Percentiles rank a stretch among this genome's conserved stretches.
Conservation (phyloP, 2,329 filamentous ascomycete species). For the Paracorniculantispora psalliotae region DNA sequence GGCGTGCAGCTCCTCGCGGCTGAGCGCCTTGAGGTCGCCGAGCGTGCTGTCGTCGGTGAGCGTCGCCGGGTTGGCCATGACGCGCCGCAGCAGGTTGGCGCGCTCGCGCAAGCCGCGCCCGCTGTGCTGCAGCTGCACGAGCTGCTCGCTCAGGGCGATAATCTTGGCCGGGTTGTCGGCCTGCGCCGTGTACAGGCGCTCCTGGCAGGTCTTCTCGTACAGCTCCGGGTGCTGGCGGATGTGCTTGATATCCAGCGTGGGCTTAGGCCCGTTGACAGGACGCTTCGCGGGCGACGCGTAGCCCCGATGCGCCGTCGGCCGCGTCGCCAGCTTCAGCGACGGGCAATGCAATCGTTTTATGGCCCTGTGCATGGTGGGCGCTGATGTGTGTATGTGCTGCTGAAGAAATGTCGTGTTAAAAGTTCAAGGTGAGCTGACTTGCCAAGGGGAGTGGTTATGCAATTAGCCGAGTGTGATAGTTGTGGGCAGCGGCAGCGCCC, state of each 20-base stretch:
- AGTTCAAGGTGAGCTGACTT: slow-evolving; percentile 16
- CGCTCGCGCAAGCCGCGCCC: slow-evolving; percentile 59
- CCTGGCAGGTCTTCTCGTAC: slow-evolving; percentile 75
- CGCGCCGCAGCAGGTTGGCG: slow-evolving; percentile 56
- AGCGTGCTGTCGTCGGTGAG: slow-evolving; percentile 39
- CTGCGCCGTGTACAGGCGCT: slow-evolving; percentile 71
- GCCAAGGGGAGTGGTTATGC: slow-evolving; percentile 22
- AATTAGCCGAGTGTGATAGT: slow-evolving; percentile 24
- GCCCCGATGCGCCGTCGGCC: slow-evolving; percentile 16
- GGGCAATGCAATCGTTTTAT: slow-evolving; percentile 24
- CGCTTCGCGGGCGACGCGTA: slow-evolving; percentile 34
- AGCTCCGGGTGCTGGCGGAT: slow-evolving; percentile 81
- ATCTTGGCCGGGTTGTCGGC: slow-evolving; percentile 53
- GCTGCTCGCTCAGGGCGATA: slow-evolving; percentile 49
- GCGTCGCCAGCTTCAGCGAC: slow-evolving; percentile 17
- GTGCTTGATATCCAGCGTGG: slow-evolving; percentile 77
- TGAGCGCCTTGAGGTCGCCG: slow-evolving; percentile 29
- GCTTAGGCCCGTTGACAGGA: slow-evolving; percentile 69
- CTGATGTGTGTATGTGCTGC: slow-evolving; percentile 17
- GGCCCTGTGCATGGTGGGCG: slow-evolving; percentile 27
- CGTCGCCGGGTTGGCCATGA: slow-evolving; percentile 49
- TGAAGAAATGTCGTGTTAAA: neutral
- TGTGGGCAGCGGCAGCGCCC: neutral
- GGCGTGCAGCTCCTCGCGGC: slow-evolving; percentile 51
- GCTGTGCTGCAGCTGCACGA: slow-evolving; percentile 55